Conservation (phyloP, 2,329 filamentous ascomycete genomes). For the Raffaelea albimanens region DNA sequence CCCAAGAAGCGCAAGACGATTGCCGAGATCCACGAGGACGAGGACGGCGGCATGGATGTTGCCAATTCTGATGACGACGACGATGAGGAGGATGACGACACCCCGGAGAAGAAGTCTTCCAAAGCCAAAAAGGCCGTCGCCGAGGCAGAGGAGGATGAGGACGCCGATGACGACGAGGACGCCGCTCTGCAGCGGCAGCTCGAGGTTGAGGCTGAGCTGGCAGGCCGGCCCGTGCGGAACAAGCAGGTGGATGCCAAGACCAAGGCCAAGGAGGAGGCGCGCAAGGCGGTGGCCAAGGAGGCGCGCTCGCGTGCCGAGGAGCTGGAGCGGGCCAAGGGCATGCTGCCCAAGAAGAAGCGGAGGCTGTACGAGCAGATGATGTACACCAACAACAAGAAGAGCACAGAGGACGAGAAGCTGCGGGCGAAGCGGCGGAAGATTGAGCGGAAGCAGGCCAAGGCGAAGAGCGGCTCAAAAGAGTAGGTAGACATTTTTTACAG, state of each 20-base stretch:
- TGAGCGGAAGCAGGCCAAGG: slow-evolving; percentile 53
- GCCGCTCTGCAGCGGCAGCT: slow-evolving; percentile 65
- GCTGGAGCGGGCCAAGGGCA: slow-evolving; percentile 87
- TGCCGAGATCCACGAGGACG: slow-evolving; percentile 24
- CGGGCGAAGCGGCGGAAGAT: slow-evolving; percentile 84
- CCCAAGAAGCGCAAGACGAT: slow-evolving; percentile 12
- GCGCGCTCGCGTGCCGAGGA: slow-evolving; percentile 74
- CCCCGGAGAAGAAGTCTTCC: slow-evolving; percentile 38
- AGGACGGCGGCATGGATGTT: slow-evolving; percentile 40
- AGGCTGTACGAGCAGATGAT: slow-evolving; percentile 98
- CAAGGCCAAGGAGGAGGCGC: slow-evolving; percentile 60
- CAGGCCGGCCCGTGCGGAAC: slow-evolving; percentile 50
- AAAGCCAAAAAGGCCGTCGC: slow-evolving; percentile 36
- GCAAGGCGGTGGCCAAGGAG: slow-evolving; percentile 61
- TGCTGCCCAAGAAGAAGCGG: slow-evolving; percentile 96
- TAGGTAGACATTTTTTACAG: slow-evolving; percentile 10
- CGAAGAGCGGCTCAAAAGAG: slow-evolving; percentile 21
- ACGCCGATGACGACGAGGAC: slow-evolving; percentile 50
- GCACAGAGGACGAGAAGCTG: slow-evolving; percentile 78
- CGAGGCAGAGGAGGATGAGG: slow-evolving; percentile 33
- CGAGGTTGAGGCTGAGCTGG: slow-evolving; percentile 87
- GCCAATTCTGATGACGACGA: slow-evolving; percentile 35
- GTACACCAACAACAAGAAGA: slow-evolving; percentile 89
- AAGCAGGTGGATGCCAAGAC: slow-evolving; percentile 32
- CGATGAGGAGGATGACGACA: slow-evolving; percentile 25